Evolutionary conservation across 179 eudicot species (phyloP).

Genomic region (Drosera spatulata): DNA sequence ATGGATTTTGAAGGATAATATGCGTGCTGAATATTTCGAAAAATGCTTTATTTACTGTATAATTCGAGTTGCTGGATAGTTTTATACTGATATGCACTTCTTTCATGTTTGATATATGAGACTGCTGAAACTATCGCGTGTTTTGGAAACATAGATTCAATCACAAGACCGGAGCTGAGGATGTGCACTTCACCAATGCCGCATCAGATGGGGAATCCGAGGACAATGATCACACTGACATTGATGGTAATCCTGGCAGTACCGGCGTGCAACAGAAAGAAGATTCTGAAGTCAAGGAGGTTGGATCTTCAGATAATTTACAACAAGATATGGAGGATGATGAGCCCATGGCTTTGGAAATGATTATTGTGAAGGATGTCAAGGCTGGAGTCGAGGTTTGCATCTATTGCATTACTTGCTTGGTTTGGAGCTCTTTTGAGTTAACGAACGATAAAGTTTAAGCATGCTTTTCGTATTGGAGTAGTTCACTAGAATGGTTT

Average conservation of each 20-base stretch:
- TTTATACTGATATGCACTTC: too few relatives aligned
- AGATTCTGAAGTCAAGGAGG: slow-evolving; percentile 9
- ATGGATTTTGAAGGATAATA: too few relatives aligned
- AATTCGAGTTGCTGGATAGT: too few relatives aligned
- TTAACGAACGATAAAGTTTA: too few relatives aligned
- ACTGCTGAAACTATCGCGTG: too few relatives aligned
- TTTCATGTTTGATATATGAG: too few relatives aligned
- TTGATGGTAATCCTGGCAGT: slow-evolving; percentile 12
- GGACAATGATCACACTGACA: slow-evolving; percentile 19
- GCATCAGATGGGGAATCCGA: slow-evolving; percentile 31
- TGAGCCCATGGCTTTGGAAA: slow-evolving; percentile 38
- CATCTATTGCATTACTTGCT: background rate
- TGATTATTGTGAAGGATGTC: slow-evolving; percentile 82
- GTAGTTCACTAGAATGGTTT: too few relatives aligned
- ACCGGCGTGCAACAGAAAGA: slow-evolving; percentile 13
- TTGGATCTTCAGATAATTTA: background rate
- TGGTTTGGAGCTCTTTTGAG: background rate
- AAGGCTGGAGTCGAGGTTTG: slow-evolving; percentile 71
- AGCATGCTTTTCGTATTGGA: too few relatives aligned
- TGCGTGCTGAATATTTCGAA: too few relatives aligned
- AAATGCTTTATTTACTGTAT: too few relatives aligned
- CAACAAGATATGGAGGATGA: slow-evolving; percentile 21
- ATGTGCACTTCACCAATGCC: slow-evolving; percentile 66
- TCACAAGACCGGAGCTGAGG: slow-evolving; percentile 92
- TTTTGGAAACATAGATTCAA: slow-evolving; percentile 44